Percentiles rank a stretch among this genome's conserved stretches.
phyloP scores from a whole-genome alignment of 805 yeast species.

The Metschnikowia peoriensis region DNA sequence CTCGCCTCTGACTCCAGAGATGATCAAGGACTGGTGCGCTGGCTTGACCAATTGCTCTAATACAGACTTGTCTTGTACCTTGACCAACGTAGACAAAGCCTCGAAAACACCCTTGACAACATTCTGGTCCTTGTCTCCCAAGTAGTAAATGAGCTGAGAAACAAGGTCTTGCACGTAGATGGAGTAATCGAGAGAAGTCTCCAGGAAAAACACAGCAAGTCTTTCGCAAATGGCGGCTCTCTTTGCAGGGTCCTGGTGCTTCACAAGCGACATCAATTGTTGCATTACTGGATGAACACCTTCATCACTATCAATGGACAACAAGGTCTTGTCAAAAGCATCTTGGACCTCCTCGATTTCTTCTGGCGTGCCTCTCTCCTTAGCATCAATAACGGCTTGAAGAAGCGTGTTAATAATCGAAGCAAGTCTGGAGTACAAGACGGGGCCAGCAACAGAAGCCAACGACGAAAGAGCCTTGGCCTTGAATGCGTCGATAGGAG shows the following conservation, averaged over 20 bases:
- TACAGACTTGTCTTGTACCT: constrained; percentile 70
- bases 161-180: constrained; percentile 75
- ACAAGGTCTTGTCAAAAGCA: constrained; percentile 66
- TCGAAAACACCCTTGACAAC: constrained; percentile 66
- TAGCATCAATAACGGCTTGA: constrained; percentile 48
- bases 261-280: constrained; percentile 71
- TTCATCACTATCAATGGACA: constrained; percentile 70
- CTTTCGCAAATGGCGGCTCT: constrained; percentile 64
- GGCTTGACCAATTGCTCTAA: constrained; percentile 78
- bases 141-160: constrained; percentile 60
- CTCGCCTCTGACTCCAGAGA: constrained; percentile 60
- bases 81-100: constrained; percentile 63
- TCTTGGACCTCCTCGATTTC: constrained; percentile 42
- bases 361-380: constrained; percentile 32
- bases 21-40: constrained; percentile 67
- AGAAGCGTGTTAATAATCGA: constrained; percentile 73
- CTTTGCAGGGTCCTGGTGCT: constrained; percentile 67
- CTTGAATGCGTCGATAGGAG: constrained; percentile 80
- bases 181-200: constrained; percentile 66
- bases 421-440: constrained; percentile 70
- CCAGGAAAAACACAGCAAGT: constrained; percentile 67
- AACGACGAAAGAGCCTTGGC: constrained; percentile 85
- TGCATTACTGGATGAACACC: constrained; percentile 85
- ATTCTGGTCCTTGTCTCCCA: constrained; percentile 65
- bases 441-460: constrained; percentile 86